A percentile compares a stretch with the other conserved stretches of the same genome.
Conservation (phyloP, 495 filamentous ascomycete species). For the Thozetella sp. region DNA sequence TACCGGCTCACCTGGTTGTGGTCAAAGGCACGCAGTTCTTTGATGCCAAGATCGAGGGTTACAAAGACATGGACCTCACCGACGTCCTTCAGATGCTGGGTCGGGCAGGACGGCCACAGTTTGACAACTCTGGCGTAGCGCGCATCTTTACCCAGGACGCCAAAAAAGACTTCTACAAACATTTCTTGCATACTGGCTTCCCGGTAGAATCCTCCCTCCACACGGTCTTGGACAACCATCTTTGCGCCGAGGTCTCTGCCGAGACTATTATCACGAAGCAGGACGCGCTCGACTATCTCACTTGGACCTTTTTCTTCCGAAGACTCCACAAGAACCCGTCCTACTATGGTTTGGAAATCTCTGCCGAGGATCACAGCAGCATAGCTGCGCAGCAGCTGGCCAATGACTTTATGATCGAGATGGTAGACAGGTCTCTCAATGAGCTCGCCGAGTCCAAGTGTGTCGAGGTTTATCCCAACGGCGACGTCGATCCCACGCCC, state of each 20-base stretch:
- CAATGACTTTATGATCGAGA: slow-evolving; percentile 87
- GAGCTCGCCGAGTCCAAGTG: slow-evolving; percentile 85
- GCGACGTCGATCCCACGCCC: slow-evolving; percentile 84
- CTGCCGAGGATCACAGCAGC: slow-evolving; percentile 89
- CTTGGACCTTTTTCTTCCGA: slow-evolving; percentile 99
- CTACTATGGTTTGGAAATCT: slow-evolving; percentile 95
- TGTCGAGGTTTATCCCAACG: slow-evolving; percentile 78
- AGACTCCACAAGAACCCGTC: slow-evolving; percentile 97
- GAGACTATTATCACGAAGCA: slow-evolving; percentile 92
- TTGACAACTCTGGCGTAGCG: slow-evolving; percentile 92
- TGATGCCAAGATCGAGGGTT: slow-evolving; percentile 96
- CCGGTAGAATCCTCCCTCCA: slow-evolving; percentile 96
- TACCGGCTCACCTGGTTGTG: slow-evolving; percentile 94
- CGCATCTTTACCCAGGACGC: slow-evolving; percentile 96
- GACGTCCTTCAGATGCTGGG: slow-evolving; percentile 99
- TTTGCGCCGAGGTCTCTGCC: slow-evolving; percentile 92
- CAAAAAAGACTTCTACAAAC: slow-evolving; percentile 99
- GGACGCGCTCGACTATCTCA: slow-evolving; percentile 96
- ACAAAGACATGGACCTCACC: slow-evolving; percentile 98
- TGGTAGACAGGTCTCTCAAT: slow-evolving; percentile 82
- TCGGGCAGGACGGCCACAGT: slow-evolving; percentile 93
- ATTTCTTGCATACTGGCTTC: slow-evolving; percentile 98
- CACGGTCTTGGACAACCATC: slow-evolving; percentile 95
- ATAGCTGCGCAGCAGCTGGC: slow-evolving; percentile 81
- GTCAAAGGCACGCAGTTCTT: slow-evolving; percentile 99